These are phyloP conservation scores for Aspergillus tanneri DNA, from an alignment of 2,329 filamentous ascomycete species.

Conservation along the genomic window DNA sequence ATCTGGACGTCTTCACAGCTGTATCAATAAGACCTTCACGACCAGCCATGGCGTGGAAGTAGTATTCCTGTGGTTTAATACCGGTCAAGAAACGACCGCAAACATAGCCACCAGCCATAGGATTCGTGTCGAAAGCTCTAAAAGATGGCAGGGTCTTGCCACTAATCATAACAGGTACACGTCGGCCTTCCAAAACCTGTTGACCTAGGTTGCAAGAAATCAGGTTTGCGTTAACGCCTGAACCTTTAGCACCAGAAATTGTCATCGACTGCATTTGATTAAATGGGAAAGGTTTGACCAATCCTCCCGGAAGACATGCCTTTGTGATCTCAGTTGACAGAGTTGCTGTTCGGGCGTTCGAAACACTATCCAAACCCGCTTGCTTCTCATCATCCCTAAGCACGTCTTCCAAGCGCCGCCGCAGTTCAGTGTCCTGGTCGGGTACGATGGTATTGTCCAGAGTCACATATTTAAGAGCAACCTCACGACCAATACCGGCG, in stretches of 20 bases:
- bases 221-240: slow-evolving; percentile 87
- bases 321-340: slow-evolving; percentile 78
- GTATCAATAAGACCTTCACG: slow-evolving; percentile 98
- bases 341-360: slow-evolving; percentile 66
- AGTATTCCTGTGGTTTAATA: slow-evolving; percentile 95
- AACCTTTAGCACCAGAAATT: slow-evolving; percentile 91
- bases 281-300: slow-evolving; percentile 88
- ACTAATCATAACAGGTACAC: slow-evolving; percentile 96
- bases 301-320: slow-evolving; percentile 74
- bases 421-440: slow-evolving; percentile 68
- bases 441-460: slow-evolving; percentile 64
- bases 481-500: slow-evolving; percentile 68
- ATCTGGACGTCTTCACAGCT: slow-evolving; percentile 95
- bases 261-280: slow-evolving; percentile 99
- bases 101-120: slow-evolving; percentile 89
- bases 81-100: slow-evolving; percentile 96
- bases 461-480: slow-evolving; percentile 86
- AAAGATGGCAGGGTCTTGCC: slow-evolving; percentile 96
- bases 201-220: slow-evolving; percentile 98
- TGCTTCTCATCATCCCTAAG: slow-evolving; percentile 89
- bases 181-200: slow-evolving; percentile 89
- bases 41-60: slow-evolving; percentile 99
- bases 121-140: slow-evolving; percentile 82
- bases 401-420: slow-evolving; percentile 80
- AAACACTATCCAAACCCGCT: slow-evolving; percentile 81